phyloP scores from a whole-genome alignment of 441 rosid species.

The Sinapis alba region DNA sequence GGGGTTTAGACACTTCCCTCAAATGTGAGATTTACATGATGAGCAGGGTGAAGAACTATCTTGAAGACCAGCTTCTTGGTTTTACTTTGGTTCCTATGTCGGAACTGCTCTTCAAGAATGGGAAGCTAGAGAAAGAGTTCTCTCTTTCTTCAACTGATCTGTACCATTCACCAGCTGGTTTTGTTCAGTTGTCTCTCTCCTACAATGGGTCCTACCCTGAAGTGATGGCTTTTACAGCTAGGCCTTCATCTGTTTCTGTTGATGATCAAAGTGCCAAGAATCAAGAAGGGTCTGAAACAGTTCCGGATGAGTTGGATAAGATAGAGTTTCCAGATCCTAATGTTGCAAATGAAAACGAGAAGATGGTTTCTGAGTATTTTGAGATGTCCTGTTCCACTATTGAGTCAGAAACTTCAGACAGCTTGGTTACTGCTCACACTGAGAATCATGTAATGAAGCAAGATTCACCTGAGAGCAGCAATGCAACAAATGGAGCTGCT shows the following conservation, averaged over 20 bases:
- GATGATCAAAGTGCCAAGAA: conserved; percentile 45
- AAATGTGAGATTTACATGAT: conserved; percentile 97
- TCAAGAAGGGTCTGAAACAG: conserved; percentile 52
- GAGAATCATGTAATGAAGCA: conserved; percentile 59
- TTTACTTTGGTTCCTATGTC: conserved; percentile 89
- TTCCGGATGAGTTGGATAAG: conserved; percentile 64
- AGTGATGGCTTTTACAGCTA: conserved; percentile 69
- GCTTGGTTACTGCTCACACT: conserved; percentile 58
- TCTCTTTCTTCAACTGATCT: conserved; percentile 96
- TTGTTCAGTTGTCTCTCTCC: conserved; percentile 79
- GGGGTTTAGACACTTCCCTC: conserved; percentile 69
- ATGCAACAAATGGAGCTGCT: conserved; percentile 68
- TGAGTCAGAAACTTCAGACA: conserved; percentile 70
- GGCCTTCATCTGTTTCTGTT: conserved; percentile 45
- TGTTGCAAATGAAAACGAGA: conserved; percentile 81
- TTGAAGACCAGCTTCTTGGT: conserved; percentile 96
- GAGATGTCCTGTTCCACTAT: conserved; percentile 57
- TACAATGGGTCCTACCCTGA: conserved; percentile 89
- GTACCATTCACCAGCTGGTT: conserved; percentile 97
- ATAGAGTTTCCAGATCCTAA: conserved; percentile 99
- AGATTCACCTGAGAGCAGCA: conserved; percentile 86
- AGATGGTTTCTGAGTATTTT: conserved; percentile 95
- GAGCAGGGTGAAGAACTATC: conserved; percentile 98
- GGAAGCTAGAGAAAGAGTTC: conserved; percentile 88
- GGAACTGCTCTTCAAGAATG: conserved; percentile 70